Base-by-base conservation (phyloP, 345 rosid species). In the Gossypium arboreum region DNA sequence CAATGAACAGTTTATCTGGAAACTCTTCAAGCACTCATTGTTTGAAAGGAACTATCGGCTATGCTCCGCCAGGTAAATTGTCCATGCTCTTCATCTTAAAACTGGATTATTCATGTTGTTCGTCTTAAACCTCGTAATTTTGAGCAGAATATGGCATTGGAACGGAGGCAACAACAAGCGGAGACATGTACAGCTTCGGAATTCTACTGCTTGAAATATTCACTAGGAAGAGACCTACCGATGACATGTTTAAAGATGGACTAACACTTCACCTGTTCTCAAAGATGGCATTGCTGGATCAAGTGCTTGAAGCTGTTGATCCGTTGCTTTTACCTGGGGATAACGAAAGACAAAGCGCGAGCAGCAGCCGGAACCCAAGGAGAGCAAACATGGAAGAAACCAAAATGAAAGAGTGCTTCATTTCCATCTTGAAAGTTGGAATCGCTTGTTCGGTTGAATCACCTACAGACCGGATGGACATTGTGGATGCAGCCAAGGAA, bases 121-220 rank as follows among this genome's bases (percentile, higher is more conserved):
- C 50, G 18, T 64, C 50, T 41, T 64, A n/a, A n/a, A 64, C 10
- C 50, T 39, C 10, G 41, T 67, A 67, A 45, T 45, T 67, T 67
- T 66, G 16, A 16, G 27, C 63, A 80, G 84, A 84, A 67, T 86
- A 86, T 71, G 87, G 87, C 62, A 82, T 70, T 74, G 84, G 84
- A 61, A 68, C 73, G 22, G 73, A 79, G 41, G 81, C 83, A 48
- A 81, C 88, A 57, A 78, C 74, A 56, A 55, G 56, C 34, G 83
- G 85, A 45, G 85, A 84, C 71, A 80, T 80, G 63, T 83, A 86
- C 73, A 86, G 55, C 50, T 58, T 18, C 5, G 75, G 66, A 44
- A 5, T 83, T 62, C 72, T 81, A 48, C 51, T 84, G n/a, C 52
- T 83, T 79, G 90, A 84, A 62, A 84, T 84, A 80, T 83, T 84